phyloP scores from a whole-genome alignment of 257 asterid genomes.

The Gentiana dahurica region DNA sequence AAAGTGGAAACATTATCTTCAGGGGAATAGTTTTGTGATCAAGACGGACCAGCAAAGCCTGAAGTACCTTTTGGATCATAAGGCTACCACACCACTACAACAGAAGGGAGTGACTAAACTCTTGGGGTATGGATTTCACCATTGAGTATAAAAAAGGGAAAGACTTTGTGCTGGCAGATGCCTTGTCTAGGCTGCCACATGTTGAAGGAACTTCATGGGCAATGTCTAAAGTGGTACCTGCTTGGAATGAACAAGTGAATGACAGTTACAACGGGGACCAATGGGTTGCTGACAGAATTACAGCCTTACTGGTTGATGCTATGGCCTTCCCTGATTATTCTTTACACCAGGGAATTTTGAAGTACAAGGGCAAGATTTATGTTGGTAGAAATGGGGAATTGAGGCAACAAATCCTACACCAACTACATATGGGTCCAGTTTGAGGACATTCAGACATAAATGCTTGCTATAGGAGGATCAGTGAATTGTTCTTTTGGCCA shows the following conservation, averaged over 20 bases:
- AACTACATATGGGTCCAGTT: background rate
- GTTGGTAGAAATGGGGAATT: background rate
- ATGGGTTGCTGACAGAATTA: background rate
- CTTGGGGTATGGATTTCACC: too few relatives aligned
- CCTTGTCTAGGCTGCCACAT: too few relatives aligned
- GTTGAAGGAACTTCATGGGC: too few relatives aligned
- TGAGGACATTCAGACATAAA: background rate
- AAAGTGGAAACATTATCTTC: too few relatives aligned
- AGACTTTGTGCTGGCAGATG: background rate
- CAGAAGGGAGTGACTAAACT: background rate
- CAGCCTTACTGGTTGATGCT: too few relatives aligned
- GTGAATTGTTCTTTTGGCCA: background rate
- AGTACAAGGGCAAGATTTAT: background rate
- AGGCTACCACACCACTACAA: background rate
- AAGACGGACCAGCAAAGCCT: background rate
- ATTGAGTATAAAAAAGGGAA: background rate
- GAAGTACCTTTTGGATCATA: background rate
- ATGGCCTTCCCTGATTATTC: rapidly evolving
- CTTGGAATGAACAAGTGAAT: background rate
- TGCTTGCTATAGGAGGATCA: too few relatives aligned
- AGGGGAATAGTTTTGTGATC: background rate
- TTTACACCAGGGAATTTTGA: too few relatives aligned
- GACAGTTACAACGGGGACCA: background rate
- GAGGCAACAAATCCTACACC: too few relatives aligned
- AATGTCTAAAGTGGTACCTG: background rate